Evolutionary conservation across 768 basidiomycete species (phyloP), one percentile per base, ranked within the genome.

Genomic region (Suillus fuscotomentosus): DNA sequence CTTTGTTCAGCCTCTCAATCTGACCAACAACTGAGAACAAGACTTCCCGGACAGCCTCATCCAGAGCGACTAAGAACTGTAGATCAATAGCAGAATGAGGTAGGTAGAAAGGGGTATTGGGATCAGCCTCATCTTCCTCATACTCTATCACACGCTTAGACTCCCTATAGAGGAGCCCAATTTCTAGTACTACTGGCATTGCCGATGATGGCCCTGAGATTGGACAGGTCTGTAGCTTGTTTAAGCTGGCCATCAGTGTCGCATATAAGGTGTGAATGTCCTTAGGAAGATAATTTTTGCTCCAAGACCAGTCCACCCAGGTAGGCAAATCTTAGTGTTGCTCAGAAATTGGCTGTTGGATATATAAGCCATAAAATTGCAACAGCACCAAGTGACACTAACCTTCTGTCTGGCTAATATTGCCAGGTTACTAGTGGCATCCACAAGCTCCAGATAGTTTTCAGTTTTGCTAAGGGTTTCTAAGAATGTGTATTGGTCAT

Each of bases 261-360:
- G 5, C 20, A 34, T 20, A 54, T 1, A 11, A 54, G 2, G 14
- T 4, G 15, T 62, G 61, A 1, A 62, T 1, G 7, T 62, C 50
- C 6, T 38, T 7, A 9, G 50, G 50, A 9, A 62, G 50, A 24
- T 38, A 62, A 20, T 8, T 11, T 24, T 2, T 17, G 1, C 8
- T 13, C 61, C 61, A 62, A 36, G 61, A 38, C 61, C 61, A 62
- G n/a, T 50, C 5, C 6, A 50, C 61, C 61, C 61, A 62, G 17
- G 14, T 24, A n/a, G 61, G 61, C 38, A 62, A 36, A 42, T 34
- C 41, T 17, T 2, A 0, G 11, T 17, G 0, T 17, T 41, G 3
- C 24, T 34, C 24, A 4, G 47, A 38, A 62, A 3, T 53, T 53
- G 36, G 53, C 61, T 62, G 13, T 27, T 15, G 34, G 7, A 38